Evolutionary conservation across 805 yeast genomes (phyloP).

Genomic region (Ogataea henricii): DNA sequence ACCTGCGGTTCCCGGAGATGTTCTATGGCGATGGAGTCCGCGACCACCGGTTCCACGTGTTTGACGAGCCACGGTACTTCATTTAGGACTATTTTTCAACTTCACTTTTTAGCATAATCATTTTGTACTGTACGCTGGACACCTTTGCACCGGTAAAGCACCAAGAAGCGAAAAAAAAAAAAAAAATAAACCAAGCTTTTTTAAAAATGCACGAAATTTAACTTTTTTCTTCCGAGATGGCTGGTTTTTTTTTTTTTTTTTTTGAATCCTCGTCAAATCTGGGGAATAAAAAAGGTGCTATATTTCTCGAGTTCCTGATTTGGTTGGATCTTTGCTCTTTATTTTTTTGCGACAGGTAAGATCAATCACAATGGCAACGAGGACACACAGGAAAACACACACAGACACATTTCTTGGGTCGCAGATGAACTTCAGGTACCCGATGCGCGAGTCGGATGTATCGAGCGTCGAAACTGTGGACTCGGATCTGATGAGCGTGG

Average conservation of each 20-base stretch:
- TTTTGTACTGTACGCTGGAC: background rate
- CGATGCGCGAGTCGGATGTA: slow-evolving; percentile 1
- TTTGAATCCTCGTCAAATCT: too few relatives aligned
- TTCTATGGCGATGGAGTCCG: slow-evolving; percentile 91
- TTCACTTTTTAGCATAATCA: slow-evolving; percentile 2
- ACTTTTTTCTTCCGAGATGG: background rate
- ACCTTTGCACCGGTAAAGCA: background rate
- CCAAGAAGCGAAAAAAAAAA: background rate
- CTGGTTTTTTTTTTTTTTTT: slow-evolving; percentile 4
- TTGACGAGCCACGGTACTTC: slow-evolving; percentile 89
- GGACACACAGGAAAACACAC: slow-evolving; percentile 11
- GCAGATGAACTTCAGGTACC: slow-evolving; percentile 16
- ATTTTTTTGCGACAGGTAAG: background rate
- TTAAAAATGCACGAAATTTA: background rate
- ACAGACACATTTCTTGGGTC: slow-evolving; percentile 19
- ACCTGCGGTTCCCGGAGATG: slow-evolving; percentile 71
- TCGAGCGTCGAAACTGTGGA: slow-evolving; percentile 10
- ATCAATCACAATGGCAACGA: background rate
- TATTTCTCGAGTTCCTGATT: background rate
- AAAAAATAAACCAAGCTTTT: background rate
- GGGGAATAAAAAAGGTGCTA: background rate
- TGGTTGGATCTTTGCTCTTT: background rate
- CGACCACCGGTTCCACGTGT: slow-evolving; percentile 92
- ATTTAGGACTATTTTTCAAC: slow-evolving; percentile 25
- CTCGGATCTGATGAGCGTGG: slow-evolving; percentile 4